These are phyloP conservation scores for Chlorella sorokiniana DNA, from an alignment of 139 green algal species.

Conservation along the genomic window DNA sequence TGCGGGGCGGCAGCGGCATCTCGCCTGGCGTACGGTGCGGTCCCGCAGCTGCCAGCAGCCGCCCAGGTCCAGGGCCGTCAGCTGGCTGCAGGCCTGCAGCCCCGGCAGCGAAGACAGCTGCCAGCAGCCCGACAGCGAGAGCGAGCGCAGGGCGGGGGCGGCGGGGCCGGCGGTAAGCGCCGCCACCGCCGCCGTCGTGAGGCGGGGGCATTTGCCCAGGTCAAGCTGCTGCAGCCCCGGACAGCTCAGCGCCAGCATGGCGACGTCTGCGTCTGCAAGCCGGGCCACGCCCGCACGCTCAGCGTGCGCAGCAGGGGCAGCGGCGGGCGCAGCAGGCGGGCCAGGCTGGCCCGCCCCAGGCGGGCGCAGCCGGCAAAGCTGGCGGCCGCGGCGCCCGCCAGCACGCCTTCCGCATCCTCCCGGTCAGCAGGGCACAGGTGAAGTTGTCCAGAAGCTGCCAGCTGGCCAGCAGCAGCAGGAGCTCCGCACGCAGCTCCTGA, in stretches of 20 bases:
- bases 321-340: background rate
- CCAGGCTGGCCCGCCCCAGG: background rate
- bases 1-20: no score
- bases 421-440: background rate
- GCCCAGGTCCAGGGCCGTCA: background rate
- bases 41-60: conserved; percentile 32
- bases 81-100: background rate
- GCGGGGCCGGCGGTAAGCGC: background rate
- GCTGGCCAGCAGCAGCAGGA: conserved; percentile 20
- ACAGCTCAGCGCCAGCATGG: background rate
- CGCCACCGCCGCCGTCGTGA: background rate
- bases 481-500: conserved; percentile 11
- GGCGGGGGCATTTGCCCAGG: background rate
- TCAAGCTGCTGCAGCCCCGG: background rate
- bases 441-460: conserved; percentile 5
- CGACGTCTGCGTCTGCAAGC: background rate
- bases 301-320: conserved; percentile 15
- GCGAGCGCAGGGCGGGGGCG: background rate
- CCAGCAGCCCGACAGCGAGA: conserved; percentile 26
- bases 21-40: background rate
- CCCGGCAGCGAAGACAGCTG: background rate
- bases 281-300: conserved; percentile 1
- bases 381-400: background rate
- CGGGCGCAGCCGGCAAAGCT: conserved; percentile 10
- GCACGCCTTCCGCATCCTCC: background rate